Percentiles rank a stretch among this genome's conserved stretches.
Conservation (phyloP, 306 rosid species). For the barrel medic (Medicago truncatula) region MtrunA17r5.0-ANR NC_053042.1:8901001-8901500, state of each 20-base stretch:
- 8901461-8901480: slow-evolving; percentile 36
- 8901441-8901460: slow-evolving; percentile 82
- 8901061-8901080: slow-evolving; percentile 60
- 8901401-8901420: slow-evolving; percentile 52
- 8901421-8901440: slow-evolving; percentile 76
- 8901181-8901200: slow-evolving; percentile 7
- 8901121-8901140: slow-evolving; percentile 56
- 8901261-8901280: slow-evolving; percentile 45
- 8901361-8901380: slow-evolving; percentile 44
- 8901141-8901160: slow-evolving; percentile 35
- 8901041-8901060: slow-evolving; percentile 84
- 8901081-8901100: slow-evolving; percentile 52
- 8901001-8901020: slow-evolving; percentile 85
- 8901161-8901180: slow-evolving; percentile 4
- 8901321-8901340: slow-evolving; percentile 45
- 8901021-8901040: slow-evolving; percentile 70
- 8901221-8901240: slow-evolving; percentile 56
- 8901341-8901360: slow-evolving; percentile 38
- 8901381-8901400: slow-evolving; percentile 47
- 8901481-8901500: background rate
- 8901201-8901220: slow-evolving; percentile 40
- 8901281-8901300: slow-evolving; percentile 42
- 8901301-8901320: slow-evolving; percentile 33
- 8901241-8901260: slow-evolving; percentile 48
- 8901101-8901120: slow-evolving; percentile 52